A percentile compares a stretch with the other conserved stretches of the same genome.
Conservation (phyloP, 305 asterid genomes). For the Solanum hybrid region DNA sequence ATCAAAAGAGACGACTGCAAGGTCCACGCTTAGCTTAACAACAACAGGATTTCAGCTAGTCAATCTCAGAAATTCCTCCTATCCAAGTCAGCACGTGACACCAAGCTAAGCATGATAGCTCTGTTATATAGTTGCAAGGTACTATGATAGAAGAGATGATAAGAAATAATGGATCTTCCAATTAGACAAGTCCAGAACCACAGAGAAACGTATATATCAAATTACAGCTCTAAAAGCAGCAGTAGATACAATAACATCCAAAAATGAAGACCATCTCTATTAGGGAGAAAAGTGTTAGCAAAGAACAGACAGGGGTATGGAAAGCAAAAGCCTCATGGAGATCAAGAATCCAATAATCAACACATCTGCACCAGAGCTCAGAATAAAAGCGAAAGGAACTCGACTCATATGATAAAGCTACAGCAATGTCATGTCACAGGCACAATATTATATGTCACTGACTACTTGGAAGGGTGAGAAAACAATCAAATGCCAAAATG, state of each 20-base stretch:
- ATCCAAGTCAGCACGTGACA: not conserved
- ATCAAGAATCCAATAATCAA: not conserved
- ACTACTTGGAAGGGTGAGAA: not conserved
- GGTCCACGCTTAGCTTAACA: not conserved
- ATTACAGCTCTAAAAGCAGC: not conserved
- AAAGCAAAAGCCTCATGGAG: constrained; percentile 1
- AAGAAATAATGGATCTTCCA: not conserved
- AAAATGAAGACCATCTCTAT: not conserved
- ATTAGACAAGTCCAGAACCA: not conserved
- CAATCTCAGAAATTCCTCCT: not conserved
- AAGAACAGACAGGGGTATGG: not conserved
- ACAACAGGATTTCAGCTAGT: not conserved
- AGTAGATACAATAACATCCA: not conserved
- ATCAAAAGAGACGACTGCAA: not conserved
- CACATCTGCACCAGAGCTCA: not conserved
- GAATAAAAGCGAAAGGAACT: not conserved
- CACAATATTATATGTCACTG: not conserved
- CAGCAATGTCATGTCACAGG: not conserved
- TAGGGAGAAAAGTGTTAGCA: not conserved
- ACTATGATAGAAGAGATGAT: not conserved
- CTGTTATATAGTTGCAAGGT: not conserved
- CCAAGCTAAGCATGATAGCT: not conserved
- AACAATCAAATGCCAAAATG: not conserved
- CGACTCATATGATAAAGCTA: not conserved
- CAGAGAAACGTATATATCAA: not conserved